phyloP scores from a whole-genome alignment of 768 basidiomycete species.

The Tulasnella sp. region DNA sequence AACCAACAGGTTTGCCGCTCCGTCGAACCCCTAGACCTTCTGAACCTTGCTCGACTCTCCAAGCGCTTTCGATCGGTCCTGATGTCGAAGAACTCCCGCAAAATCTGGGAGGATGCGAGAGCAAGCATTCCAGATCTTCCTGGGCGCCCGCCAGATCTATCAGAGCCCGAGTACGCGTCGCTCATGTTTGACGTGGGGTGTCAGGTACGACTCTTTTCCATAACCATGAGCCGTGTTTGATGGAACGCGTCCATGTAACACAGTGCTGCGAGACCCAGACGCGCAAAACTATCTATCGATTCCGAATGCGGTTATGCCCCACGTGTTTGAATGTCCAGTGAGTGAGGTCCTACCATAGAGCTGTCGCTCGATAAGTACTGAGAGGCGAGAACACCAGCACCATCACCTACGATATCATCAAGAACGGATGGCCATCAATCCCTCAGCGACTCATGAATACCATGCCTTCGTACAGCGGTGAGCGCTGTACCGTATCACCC shows the following conservation, averaged over 20 bases:
- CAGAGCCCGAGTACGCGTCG: slow-evolving; percentile 25
- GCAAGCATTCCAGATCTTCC: slow-evolving; percentile 23
- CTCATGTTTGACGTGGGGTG: slow-evolving; percentile 20
- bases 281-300: background rate
- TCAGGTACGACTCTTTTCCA: background rate
- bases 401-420: background rate
- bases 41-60: slow-evolving; percentile 18
- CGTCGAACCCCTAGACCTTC: slow-evolving; percentile 17
- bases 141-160: slow-evolving; percentile 19
- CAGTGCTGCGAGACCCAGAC: background rate
- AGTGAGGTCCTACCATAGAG: background rate
- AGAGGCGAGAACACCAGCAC: background rate
- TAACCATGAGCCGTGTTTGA: background rate
- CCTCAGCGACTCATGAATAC: background rate
- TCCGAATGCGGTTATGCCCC: background rate
- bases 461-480: background rate
- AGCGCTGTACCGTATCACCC: background rate
- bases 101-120: slow-evolving; percentile 16
- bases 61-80: slow-evolving; percentile 18
- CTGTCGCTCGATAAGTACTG: background rate
- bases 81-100: background rate
- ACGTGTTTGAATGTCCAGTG: slow-evolving; percentile 4
- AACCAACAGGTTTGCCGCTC: slow-evolving; percentile 22
- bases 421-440: background rate
- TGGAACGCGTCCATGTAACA: background rate